Evolutionary conservation across 306 rosid genomes (phyloP).

Genomic region (Adenanthera pavonina): DNA sequence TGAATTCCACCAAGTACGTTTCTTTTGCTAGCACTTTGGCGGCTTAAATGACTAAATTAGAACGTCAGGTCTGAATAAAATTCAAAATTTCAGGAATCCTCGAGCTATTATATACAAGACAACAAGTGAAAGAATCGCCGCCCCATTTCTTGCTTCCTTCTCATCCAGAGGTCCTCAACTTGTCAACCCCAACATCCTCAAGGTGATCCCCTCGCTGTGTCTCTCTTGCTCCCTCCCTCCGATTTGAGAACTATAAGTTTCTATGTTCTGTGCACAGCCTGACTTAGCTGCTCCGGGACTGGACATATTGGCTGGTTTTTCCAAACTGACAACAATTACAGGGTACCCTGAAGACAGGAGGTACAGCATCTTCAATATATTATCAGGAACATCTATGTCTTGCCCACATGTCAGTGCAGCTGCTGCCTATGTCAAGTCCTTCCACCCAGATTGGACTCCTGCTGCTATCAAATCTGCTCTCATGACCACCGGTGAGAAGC

Average conservation of each 20-base stretch:
- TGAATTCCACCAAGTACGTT: conserved; percentile 78
- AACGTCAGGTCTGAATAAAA: neutral
- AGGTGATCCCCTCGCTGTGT: conserved; percentile 43
- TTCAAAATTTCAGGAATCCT: conserved; percentile 54
- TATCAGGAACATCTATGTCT: conserved; percentile 92
- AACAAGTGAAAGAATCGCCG: conserved; percentile 33
- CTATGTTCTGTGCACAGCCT: conserved; percentile 55
- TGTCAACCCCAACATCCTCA: conserved; percentile 60
- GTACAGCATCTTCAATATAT: conserved; percentile 51
- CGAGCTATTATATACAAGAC: conserved; percentile 65
- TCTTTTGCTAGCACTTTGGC: neutral
- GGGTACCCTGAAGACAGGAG: conserved; percentile 54
- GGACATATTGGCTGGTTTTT: conserved; percentile 75
- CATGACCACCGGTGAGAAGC: conserved; percentile 77
- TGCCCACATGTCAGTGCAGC: conserved; percentile 84
- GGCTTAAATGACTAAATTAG: neutral
- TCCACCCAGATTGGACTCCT: conserved; percentile 90
- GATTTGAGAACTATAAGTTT: conserved; percentile 9
- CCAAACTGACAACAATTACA: conserved; percentile 50
- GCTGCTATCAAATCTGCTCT: conserved; percentile 96
- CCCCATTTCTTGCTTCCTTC: conserved; percentile 76
- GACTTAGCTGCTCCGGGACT: conserved; percentile 86
- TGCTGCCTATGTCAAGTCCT: conserved; percentile 79
- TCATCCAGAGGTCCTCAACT: conserved; percentile 82
- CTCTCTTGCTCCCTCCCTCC: conserved; percentile 6